These are phyloP conservation scores for Diaporthe citriasiana DNA, from an alignment of 2,329 filamentous ascomycete genomes.

Conservation along the genomic window DNA sequence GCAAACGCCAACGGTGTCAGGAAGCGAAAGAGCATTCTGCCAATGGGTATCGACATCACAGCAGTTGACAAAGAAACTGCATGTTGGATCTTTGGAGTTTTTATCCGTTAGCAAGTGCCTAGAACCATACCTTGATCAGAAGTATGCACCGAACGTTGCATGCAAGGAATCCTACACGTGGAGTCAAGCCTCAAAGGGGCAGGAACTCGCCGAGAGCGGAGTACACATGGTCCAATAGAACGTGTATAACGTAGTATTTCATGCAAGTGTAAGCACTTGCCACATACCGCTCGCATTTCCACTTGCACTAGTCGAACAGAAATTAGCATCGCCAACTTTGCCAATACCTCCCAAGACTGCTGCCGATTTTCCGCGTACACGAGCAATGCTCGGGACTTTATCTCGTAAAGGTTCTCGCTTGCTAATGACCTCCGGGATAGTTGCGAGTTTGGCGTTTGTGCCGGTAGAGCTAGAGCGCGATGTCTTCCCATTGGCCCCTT, in stretches of 20 bases:
- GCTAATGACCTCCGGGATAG: not conserved
- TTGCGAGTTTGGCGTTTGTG: constrained; percentile 2
- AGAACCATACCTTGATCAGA: not conserved
- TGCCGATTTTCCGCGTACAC: not conserved
- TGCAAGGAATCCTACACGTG: not conserved
- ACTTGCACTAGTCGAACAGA: not conserved
- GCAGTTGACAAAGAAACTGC: not conserved
- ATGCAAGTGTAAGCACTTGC: constrained; percentile 21
- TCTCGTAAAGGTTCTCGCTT: constrained; percentile 8
- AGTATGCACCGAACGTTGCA: not conserved
- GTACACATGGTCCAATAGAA: constrained; percentile 5
- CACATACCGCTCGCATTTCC: not conserved
- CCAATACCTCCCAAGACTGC: not conserved
- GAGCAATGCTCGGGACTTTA: not conserved
- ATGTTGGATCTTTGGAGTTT: not conserved
- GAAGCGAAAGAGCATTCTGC: constrained; percentile 1
- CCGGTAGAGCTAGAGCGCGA: constrained; percentile 1
- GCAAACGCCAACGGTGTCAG: constrained; percentile 20
- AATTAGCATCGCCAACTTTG: not conserved
- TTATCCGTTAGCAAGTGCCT: not conserved
- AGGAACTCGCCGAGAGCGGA: constrained; percentile 22
- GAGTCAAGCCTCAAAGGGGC: constrained; percentile 5
- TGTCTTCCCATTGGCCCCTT: constrained; percentile 2
- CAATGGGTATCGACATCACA: not conserved
- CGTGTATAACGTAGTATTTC: not conserved